Percentiles rank a stretch among this genome's conserved stretches.
phyloP scores from a whole-genome alignment of 257 asterid species.

The Scutellaria barbata region DNA sequence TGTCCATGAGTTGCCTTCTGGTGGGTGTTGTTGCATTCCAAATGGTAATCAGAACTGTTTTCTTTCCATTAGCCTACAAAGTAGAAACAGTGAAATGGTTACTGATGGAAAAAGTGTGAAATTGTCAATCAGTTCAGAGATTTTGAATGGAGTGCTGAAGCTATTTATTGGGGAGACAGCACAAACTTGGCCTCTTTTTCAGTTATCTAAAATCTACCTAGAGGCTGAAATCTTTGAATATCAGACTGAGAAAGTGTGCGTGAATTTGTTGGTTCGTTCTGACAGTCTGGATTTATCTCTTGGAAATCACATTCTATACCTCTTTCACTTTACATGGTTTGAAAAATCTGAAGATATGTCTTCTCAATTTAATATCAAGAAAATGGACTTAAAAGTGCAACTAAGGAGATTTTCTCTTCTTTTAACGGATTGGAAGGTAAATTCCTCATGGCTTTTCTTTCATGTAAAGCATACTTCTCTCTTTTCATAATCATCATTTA shows the following conservation, averaged over 20 bases:
- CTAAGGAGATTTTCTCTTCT: constrained; percentile 72
- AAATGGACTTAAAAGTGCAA: constrained; percentile 57
- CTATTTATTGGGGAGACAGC: constrained; percentile 46
- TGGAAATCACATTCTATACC: constrained; percentile 64
- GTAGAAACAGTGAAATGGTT: constrained; percentile 57
- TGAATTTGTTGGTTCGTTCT: constrained; percentile 56
- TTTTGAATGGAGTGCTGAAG: constrained; percentile 60
- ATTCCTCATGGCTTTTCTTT: constrained; percentile 21
- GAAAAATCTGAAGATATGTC: constrained; percentile 55
- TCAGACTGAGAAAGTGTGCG: constrained; percentile 44
- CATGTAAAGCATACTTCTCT: neutral
- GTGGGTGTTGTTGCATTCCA: constrained; percentile 43
- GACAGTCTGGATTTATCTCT: constrained; percentile 71
- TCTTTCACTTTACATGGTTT: constrained; percentile 59
- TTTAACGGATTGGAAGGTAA: constrained; percentile 85
- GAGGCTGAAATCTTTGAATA: constrained; percentile 55
- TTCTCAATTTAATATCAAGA: constrained; percentile 48
- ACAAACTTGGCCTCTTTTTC: constrained; percentile 75
- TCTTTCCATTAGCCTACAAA: constrained; percentile 59
- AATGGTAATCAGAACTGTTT: constrained; percentile 54
- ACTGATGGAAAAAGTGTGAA: constrained; percentile 54
- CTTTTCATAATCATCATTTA: constrained; percentile 25
- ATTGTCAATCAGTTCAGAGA: constrained; percentile 55
- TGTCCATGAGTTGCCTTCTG: constrained; percentile 41
- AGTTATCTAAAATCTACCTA: constrained; percentile 63